Evolutionary conservation across 805 yeast species (phyloP).

Genomic region (Metschnikowia drakensbergensis): DNA sequence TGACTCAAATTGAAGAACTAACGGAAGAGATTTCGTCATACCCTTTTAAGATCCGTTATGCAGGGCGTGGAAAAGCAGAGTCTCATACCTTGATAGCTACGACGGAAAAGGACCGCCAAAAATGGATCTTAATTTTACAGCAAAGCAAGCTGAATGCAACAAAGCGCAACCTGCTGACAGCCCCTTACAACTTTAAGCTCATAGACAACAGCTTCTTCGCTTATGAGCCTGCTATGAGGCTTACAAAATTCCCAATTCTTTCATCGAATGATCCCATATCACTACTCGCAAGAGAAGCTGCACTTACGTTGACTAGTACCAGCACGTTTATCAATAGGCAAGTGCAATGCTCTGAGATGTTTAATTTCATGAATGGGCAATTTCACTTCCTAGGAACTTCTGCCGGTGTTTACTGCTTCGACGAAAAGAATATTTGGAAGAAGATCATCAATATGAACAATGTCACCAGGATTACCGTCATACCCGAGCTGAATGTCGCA

Average conservation of each 20-base stretch:
- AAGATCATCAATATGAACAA: conserved; percentile 49
- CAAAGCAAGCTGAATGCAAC: conserved; percentile 42
- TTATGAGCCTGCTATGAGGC: conserved; percentile 52
- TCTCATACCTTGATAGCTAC: conserved; percentile 50
- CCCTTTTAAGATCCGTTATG: conserved; percentile 54
- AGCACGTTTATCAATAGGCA: conserved; percentile 25
- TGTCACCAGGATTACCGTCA: conserved; percentile 58
- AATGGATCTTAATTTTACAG: conserved; percentile 54
- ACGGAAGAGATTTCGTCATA: conserved; percentile 28
- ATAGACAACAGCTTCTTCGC: conserved; percentile 60
- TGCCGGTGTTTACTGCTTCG: conserved; percentile 59
- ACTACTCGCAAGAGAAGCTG: conserved; percentile 6
- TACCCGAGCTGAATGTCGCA: conserved; percentile 52
- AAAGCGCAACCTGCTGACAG: conserved; percentile 32
- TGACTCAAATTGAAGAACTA: conserved; percentile 1
- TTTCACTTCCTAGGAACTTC: conserved; percentile 58
- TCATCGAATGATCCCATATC: conserved; percentile 52
- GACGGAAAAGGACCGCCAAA: conserved; percentile 46
- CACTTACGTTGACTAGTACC: background rate
- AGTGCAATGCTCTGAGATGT: conserved; percentile 42
- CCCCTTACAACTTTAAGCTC: conserved; percentile 52
- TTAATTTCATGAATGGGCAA: conserved; percentile 42
- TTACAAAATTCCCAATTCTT: conserved; percentile 50
- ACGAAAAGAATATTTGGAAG: conserved; percentile 50
- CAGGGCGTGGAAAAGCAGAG: conserved; percentile 51